Evolutionary conservation across 495 filamentous ascomycete species (phyloP), one percentile per base, ranked within the genome.

Genomic region (Xylaria bambusicola): DNA sequence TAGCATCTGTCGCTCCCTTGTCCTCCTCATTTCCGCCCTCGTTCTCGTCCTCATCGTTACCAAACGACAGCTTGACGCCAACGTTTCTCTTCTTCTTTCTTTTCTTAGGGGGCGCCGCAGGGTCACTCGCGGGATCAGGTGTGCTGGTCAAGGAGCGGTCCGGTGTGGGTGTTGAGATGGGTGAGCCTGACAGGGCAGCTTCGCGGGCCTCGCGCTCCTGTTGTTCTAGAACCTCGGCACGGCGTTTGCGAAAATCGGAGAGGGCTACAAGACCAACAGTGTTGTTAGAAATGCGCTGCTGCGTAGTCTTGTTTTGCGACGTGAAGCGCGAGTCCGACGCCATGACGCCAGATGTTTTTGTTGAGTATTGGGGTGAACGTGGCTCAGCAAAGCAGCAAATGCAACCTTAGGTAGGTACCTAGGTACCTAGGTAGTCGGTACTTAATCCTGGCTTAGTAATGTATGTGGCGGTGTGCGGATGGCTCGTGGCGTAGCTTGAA

Each of bases 201-300:
- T 84, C 83, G 64, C 91, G 85, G 3, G 87, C 88, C 70, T 94
- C 91, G 57, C 89, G 83, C 64, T 92, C 89, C 69, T 93, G 93
- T 68, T 91, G 90, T 73, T 98, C 94, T 29, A 96, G 78, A 26
- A 93, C 91, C 73, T 98, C 91, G 63, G 92, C 93, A 72, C 94
- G 92, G 38, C 94, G 87, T 75, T 98, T 98, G 73, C 94, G 92
- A 77, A 97, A 98, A 71, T 98, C 94, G 64, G 87, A 89, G 40
- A 97, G 86, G 55, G 91, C 82, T 42, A 98, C 94, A 13, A 98
- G 86, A 44, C 94, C 94, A 52, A 96, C 92, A 1, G 94, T 98
- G 70, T 92, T 89, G 38, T 88, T 91, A 63, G 91, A 92, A 50
- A 98, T 84, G n/a, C 93, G 81, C 56, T 97, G 89, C 75, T 96